Percentiles rank a stretch among this genome's conserved stretches.
Conservation (phyloP, 306 rosid species). For the Pachyrhizus erosus region DNA sequence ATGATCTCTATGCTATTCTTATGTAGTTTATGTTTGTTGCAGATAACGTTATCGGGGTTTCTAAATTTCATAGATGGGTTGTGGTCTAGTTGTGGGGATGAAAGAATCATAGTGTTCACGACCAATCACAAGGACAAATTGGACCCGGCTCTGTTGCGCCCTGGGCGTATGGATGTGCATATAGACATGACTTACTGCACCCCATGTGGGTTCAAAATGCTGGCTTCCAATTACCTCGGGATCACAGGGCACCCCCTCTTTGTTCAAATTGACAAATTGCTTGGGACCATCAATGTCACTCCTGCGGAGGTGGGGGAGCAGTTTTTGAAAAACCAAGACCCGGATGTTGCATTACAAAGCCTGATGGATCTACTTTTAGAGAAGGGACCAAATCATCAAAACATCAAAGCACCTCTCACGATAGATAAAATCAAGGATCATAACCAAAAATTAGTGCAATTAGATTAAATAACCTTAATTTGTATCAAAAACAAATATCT, state of each 20-base stretch:
- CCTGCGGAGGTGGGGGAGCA: slow-evolving; percentile 55
- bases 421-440: not conserved
- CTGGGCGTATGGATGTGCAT: slow-evolving; percentile 56
- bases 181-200: slow-evolving; percentile 49
- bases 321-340: slow-evolving; percentile 37
- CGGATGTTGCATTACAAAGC: slow-evolving; percentile 36
- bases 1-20: too few relatives aligned
- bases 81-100: slow-evolving; percentile 53
- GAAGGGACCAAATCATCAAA: not conserved
- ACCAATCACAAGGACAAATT: slow-evolving; percentile 48
- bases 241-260: slow-evolving; percentile 45
- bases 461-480: not conserved
- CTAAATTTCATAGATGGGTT: slow-evolving; percentile 50
- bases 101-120: slow-evolving; percentile 47
- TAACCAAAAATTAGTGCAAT: not conserved
- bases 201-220: slow-evolving; percentile 39
- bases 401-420: not conserved
- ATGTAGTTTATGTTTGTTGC: not conserved
- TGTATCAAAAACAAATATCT: not conserved
- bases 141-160: slow-evolving; percentile 49
- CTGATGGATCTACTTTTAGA: slow-evolving; percentile 27
- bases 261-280: slow-evolving; percentile 19
- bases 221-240: slow-evolving; percentile 44
- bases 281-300: slow-evolving; percentile 39
- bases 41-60: slow-evolving; percentile 48